phyloP scores from a whole-genome alignment of 371 early-diverging fungal species.

The Lichtheimia ornata region DNA sequence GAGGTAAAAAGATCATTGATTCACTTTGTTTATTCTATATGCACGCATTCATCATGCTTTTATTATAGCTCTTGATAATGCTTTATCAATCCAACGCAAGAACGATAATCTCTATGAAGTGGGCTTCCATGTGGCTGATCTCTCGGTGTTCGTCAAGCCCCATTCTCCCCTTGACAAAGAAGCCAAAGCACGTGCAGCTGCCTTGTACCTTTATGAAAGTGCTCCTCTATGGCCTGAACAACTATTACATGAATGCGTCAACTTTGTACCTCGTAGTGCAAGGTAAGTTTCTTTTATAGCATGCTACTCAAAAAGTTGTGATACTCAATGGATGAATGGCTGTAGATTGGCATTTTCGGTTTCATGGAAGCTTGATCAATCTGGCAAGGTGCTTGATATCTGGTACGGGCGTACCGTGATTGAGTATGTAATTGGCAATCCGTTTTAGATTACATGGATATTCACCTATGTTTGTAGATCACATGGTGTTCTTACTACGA shows the following conservation, averaged over 20 bases:
- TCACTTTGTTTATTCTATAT: too few species aligned
- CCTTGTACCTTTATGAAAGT: slow-evolving; percentile 87
- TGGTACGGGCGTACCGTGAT: slow-evolving; percentile 82
- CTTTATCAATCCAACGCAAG: slow-evolving; percentile 68
- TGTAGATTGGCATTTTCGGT: slow-evolving; percentile 83
- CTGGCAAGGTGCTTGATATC: slow-evolving; percentile 62
- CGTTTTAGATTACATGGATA: neutral
- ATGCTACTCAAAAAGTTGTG: neutral
- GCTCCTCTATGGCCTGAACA: slow-evolving; percentile 96
- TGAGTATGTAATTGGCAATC: slow-evolving; percentile 34
- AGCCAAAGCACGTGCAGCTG: slow-evolving; percentile 85
- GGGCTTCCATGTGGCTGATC: slow-evolving; percentile 98
- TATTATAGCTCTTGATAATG: slow-evolving; percentile 80
- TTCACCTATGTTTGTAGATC: slow-evolving; percentile 27
- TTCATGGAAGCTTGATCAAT: slow-evolving; percentile 76
- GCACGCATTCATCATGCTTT: too few species aligned
- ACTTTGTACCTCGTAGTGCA: slow-evolving; percentile 25
- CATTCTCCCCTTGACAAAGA: slow-evolving; percentile 88
- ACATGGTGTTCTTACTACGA: slow-evolving; percentile 70
- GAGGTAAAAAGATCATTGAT: slow-evolving; percentile 50
- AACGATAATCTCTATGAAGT: slow-evolving; percentile 74
- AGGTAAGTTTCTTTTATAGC: slow-evolving; percentile 10
- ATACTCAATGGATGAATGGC: too few species aligned
- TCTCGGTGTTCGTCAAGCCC: slow-evolving; percentile 91
- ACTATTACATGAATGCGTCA: slow-evolving; percentile 70